Conservation (phyloP, 148 eudicot species). For the Dianthus caryophyllus region DNA sequence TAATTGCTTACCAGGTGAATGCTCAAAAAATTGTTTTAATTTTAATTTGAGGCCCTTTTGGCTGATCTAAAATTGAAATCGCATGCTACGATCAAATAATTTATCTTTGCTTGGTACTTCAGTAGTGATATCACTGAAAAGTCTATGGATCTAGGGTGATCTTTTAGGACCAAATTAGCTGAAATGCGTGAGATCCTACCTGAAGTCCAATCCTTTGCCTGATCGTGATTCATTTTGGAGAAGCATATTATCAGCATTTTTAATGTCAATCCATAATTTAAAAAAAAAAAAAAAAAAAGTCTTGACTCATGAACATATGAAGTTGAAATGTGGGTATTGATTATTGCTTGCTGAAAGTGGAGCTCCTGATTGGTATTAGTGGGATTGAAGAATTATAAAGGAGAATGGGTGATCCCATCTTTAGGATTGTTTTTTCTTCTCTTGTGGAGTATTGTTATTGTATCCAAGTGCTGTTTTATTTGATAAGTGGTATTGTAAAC, state of each 20-base stretch:
- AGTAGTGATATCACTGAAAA: background rate
- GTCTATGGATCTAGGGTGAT: background rate
- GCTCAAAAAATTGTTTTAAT: background rate
- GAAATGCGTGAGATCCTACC: background rate
- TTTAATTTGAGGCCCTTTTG: background rate
- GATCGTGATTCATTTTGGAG: background rate
- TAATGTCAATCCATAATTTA: background rate
- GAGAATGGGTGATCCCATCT: background rate
- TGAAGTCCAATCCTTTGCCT: background rate
- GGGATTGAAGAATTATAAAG: background rate
- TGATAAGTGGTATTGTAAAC: background rate
- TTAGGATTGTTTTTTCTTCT: background rate
- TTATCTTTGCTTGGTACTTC: background rate
- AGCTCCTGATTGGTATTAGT: background rate
- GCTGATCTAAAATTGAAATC: background rate
- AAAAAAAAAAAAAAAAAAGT: background rate
- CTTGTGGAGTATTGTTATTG: background rate
- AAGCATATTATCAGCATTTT: background rate
- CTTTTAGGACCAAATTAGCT: background rate
- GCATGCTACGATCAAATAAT: background rate
- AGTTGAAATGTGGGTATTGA: background rate
- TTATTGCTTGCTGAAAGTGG: background rate
- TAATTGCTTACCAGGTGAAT: constrained; percentile 71
- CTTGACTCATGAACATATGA: background rate
- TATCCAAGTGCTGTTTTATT: background rate